phyloP scores from a whole-genome alignment of 2,329 filamentous ascomycete species.

The Cladophialophora yegresii region DNA sequence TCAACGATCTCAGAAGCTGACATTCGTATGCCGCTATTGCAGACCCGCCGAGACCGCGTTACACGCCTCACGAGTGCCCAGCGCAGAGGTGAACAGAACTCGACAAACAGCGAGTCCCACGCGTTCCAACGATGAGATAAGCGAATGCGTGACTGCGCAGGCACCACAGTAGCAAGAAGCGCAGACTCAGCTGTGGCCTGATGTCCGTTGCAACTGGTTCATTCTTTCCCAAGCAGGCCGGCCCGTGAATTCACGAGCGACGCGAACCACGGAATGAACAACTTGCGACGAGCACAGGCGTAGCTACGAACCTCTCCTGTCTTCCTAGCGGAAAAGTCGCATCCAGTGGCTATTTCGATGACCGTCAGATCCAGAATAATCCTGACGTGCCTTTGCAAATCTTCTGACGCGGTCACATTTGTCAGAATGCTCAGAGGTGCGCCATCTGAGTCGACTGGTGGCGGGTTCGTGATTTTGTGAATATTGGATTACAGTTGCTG shows the following conservation, averaged over 20 bases:
- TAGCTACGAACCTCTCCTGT: neutral
- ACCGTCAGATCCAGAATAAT: neutral
- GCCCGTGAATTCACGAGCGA: neutral
- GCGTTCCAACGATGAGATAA: neutral
- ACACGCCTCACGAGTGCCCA: neutral
- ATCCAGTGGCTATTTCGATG: neutral
- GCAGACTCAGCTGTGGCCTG: constrained; percentile 24
- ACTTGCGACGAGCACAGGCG: neutral
- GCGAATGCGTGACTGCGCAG: neutral
- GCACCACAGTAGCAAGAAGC: neutral
- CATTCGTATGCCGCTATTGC: neutral
- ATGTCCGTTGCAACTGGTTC: neutral
- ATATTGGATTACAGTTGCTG: neutral
- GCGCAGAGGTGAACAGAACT: neutral
- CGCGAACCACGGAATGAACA: neutral
- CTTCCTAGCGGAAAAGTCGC: neutral
- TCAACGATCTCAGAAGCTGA: neutral
- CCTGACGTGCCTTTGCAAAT: neutral
- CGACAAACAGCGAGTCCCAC: neutral
- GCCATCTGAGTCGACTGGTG: neutral
- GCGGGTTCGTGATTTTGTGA: neutral
- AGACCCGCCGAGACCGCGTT: neutral
- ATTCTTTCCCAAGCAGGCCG: neutral
- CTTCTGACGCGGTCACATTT: neutral
- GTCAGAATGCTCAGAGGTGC: neutral